These are phyloP conservation scores for Fusarium siculi DNA, from an alignment of 2,329 filamentous ascomycete species.

Conservation along the genomic window DNA sequence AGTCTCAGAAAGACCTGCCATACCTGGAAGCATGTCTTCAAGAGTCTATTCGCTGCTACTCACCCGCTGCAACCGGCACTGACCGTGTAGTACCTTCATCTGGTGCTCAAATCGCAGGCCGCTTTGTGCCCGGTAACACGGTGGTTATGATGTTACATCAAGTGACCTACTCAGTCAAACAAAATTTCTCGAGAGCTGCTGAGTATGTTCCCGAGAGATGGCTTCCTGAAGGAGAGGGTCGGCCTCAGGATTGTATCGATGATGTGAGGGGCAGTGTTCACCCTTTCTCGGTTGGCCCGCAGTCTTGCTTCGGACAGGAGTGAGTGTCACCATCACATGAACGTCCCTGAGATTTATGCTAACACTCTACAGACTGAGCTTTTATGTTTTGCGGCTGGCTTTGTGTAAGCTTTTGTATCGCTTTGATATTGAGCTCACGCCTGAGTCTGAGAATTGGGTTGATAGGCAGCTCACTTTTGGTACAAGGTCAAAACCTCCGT, in stretches of 20 bases:
- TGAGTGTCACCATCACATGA: neutral
- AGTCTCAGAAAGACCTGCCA: neutral
- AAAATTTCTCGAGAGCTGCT: neutral
- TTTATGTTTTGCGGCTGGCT: neutral
- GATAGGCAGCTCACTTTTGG: neutral
- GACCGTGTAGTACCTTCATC: neutral
- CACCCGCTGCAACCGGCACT: neutral
- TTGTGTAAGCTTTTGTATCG: neutral
- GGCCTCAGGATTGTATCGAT: neutral
- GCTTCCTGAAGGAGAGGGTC: neutral
- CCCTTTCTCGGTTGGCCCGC: neutral
- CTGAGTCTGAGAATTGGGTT: neutral
- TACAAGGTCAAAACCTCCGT: neutral
- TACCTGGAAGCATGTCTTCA: neutral
- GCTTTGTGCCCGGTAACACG: neutral
- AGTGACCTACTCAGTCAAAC: neutral
- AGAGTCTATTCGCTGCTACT: slow-evolving; percentile 1
- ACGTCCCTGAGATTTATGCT: rapidly evolving
- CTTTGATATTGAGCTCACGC: neutral
- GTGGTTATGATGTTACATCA: neutral
- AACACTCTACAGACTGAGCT: neutral
- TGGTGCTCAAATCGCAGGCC: neutral
- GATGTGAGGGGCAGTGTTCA: neutral
- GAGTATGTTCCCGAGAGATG: neutral
- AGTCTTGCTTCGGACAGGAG: slow-evolving; percentile 6